Evolutionary conservation across 2,329 filamentous ascomycete genomes (phyloP).

Genomic region (Pseudocercospora ulei): DNA sequence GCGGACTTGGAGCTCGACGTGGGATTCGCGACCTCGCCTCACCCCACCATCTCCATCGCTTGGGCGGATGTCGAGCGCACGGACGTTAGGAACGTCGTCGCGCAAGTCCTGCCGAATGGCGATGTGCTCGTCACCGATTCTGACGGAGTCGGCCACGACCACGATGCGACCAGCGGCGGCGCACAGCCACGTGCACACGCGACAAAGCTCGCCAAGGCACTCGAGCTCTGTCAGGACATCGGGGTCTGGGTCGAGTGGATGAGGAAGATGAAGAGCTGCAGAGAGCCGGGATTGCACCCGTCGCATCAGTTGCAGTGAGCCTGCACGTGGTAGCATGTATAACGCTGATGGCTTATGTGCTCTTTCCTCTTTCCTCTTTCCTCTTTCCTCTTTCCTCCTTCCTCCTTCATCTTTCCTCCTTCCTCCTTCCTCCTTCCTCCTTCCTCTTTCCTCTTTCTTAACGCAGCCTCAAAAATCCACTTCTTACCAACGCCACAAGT

Average conservation of each 20-base stretch:
- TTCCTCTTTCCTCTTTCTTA: too few relatives aligned
- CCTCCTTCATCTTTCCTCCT: too few relatives aligned
- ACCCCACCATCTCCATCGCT: constrained; percentile 27
- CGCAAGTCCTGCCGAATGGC: constrained; percentile 19
- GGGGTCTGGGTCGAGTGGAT: constrained; percentile 48
- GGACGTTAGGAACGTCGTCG: constrained; percentile 35
- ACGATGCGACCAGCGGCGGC: constrained; percentile 19
- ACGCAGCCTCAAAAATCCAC: too few relatives aligned
- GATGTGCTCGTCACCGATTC: constrained; percentile 16
- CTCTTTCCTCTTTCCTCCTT: too few relatives aligned
- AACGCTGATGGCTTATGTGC: too few relatives aligned
- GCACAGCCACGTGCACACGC: constrained; percentile 26
- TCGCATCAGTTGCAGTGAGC: too few relatives aligned
- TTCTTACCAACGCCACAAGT: too few relatives aligned
- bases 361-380: too few relatives aligned
- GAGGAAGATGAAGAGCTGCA: constrained; percentile 10
- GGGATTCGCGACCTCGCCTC: constrained; percentile 31
- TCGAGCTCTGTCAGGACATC: constrained; percentile 44
- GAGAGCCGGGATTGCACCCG: too few relatives aligned
- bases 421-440: too few relatives aligned
- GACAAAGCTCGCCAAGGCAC: constrained; percentile 37
- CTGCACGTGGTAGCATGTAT: too few relatives aligned
- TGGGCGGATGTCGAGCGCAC: constrained; percentile 41
- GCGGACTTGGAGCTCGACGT: constrained; percentile 28
- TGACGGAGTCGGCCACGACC: constrained; percentile 11